Evolutionary conservation across 768 basidiomycete species (phyloP).

Genomic region (Strobilomyces echinocephalus): DNA sequence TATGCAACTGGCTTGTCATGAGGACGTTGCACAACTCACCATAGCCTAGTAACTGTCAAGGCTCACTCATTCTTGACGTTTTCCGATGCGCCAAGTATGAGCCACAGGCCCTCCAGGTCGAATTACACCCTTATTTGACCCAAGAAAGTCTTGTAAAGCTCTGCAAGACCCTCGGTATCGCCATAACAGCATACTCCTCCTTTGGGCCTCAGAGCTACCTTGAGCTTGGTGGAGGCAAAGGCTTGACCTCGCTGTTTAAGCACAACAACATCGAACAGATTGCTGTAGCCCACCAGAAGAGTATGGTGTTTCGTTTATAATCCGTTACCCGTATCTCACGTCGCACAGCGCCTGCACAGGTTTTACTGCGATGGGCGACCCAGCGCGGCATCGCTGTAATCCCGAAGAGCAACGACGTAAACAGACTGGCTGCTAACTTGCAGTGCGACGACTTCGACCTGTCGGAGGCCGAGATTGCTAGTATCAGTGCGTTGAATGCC

Average conservation of each 20-base stretch:
- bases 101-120: conserved; percentile 57
- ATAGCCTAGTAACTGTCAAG: conserved; percentile 61
- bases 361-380: conserved; percentile 75
- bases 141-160: conserved; percentile 45
- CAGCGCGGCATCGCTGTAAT: conserved; percentile 71
- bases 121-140: conserved; percentile 53
- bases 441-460: conserved; percentile 46
- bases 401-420: conserved; percentile 57
- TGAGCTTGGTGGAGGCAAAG: conserved; percentile 62
- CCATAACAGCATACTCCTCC: conserved; percentile 53
- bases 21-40: not conserved
- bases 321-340: not conserved
- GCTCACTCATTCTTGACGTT: conserved; percentile 68
- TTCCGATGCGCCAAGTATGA: conserved; percentile 68
- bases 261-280: conserved; percentile 43
- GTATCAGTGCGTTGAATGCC: conserved; percentile 56
- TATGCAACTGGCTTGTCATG: conserved; percentile 19
- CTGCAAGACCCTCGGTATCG: conserved; percentile 41
- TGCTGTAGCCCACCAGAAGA: conserved; percentile 49
- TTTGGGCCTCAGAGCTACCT: conserved; percentile 53
- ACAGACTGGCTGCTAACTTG: conserved; percentile 43
- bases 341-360: conserved; percentile 46
- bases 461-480: conserved; percentile 50
- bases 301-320: conserved; percentile 29
- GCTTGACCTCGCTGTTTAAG: conserved; percentile 46